A percentile compares a stretch with the other conserved stretches of the same genome.
Conservation (phyloP, 2,329 filamentous ascomycete species). For the Nigrospora osmanthi region DNA sequence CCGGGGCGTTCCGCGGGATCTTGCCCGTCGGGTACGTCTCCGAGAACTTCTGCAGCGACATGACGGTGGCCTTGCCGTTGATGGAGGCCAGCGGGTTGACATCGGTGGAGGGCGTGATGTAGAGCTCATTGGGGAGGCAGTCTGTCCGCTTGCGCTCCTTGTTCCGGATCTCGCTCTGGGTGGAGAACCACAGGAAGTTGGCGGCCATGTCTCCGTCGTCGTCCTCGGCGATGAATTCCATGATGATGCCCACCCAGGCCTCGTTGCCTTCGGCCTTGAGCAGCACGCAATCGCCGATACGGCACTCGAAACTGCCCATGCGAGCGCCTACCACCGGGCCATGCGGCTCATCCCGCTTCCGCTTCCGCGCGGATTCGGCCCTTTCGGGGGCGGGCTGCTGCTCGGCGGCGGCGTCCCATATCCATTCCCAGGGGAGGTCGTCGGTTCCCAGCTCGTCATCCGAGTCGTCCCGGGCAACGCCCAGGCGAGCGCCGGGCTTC, state of each 20-base stretch:
- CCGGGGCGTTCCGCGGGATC: constrained; percentile 63
- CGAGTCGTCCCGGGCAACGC: constrained; percentile 67
- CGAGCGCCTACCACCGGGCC: constrained; percentile 68
- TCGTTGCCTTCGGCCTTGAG: constrained; percentile 86
- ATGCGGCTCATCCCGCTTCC: constrained; percentile 24
- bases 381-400: constrained; percentile 1
- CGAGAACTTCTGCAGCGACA: constrained; percentile 65
- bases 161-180: constrained; percentile 80
- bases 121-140: constrained; percentile 79
- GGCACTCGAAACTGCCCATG: constrained; percentile 75
- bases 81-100: constrained; percentile 81
- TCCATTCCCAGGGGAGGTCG: constrained; percentile 72
- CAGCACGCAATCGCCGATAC: constrained; percentile 74
- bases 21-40: constrained; percentile 65
- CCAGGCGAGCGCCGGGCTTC: constrained; percentile 36
- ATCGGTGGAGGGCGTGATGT: constrained; percentile 83
- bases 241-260: constrained; percentile 87
- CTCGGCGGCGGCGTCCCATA: constrained; percentile 43
- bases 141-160: constrained; percentile 76
- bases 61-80: constrained; percentile 76
- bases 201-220: constrained; percentile 72
- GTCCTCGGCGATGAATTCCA: constrained; percentile 69
- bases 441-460: constrained; percentile 78
- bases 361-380: constrained; percentile 18
- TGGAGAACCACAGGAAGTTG: constrained; percentile 93